phyloP scores from a whole-genome alignment of 345 rosid species.

The Laguncularia racemosa region DNA sequence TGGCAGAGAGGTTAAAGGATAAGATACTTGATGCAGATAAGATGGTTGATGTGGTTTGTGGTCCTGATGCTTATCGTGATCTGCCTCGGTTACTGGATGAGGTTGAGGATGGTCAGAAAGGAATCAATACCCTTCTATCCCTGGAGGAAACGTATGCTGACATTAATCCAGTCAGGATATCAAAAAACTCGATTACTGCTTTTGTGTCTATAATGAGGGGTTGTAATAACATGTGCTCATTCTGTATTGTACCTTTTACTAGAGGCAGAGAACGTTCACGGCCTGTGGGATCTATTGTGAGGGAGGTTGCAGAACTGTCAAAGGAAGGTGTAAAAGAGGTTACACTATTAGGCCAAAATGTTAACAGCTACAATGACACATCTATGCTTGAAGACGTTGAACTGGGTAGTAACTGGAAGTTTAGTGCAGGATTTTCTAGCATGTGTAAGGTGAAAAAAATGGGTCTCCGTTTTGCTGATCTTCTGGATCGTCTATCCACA shows the following conservation, averaged over 20 bases:
- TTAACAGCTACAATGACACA: constrained; percentile 84
- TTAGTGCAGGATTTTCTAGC: constrained; percentile 84
- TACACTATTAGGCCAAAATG: constrained; percentile 90
- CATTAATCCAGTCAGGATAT: constrained; percentile 69
- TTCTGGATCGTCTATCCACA: constrained; percentile 67
- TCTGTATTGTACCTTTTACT: constrained; percentile 94
- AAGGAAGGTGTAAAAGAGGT: constrained; percentile 87
- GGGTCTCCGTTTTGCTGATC: constrained; percentile 90
- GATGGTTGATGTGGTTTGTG: constrained; percentile 98
- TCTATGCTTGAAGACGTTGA: constrained; percentile 54
- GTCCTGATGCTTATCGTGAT: constrained; percentile 94
- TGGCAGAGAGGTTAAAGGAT: constrained; percentile 93
- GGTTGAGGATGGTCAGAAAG: constrained; percentile 88
- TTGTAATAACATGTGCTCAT: constrained; percentile 95
- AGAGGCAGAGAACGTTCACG: constrained; percentile 94
- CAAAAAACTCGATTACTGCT: constrained; percentile 57
- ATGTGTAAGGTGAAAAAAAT: constrained; percentile 63
- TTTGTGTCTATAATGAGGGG: constrained; percentile 96
- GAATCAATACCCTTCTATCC: constrained; percentile 89
- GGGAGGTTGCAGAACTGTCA: constrained; percentile 80
- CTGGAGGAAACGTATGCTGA: constrained; percentile 94
- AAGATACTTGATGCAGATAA: constrained; percentile 87
- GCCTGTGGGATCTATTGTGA: constrained; percentile 78
- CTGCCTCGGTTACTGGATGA: constrained; percentile 74
- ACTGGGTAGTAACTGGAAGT: constrained; percentile 61